Evolutionary conservation across 768 basidiomycete species (phyloP).

Genomic region (Amanita pallidorosea): DNA sequence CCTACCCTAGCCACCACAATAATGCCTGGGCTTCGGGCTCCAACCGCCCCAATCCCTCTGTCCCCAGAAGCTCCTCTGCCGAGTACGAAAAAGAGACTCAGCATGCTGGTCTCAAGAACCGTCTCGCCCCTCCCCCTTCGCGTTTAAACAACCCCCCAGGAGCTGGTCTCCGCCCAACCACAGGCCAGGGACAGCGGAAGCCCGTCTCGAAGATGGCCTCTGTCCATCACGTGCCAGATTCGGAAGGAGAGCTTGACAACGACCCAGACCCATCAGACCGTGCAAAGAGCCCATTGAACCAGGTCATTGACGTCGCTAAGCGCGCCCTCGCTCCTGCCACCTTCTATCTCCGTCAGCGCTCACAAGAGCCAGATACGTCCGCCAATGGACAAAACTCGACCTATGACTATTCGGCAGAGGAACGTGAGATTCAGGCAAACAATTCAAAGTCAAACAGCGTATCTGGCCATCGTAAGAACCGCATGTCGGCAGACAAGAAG

Average conservation of each 20-base stretch:
- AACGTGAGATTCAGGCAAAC: conserved; percentile 44
- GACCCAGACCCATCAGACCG: conserved; percentile 26
- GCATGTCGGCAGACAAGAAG: conserved; percentile 71
- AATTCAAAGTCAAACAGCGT: conserved; percentile 16
- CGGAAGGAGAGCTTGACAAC: conserved; percentile 44
- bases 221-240: conserved; percentile 53
- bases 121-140: conserved; percentile 54
- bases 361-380: conserved; percentile 41
- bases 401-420: conserved; percentile 75
- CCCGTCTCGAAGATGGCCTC: conserved; percentile 48
- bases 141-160: conserved; percentile 20
- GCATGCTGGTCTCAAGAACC: conserved; percentile 34
- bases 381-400: conserved; percentile 34
- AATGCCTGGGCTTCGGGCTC: conserved; percentile 56
- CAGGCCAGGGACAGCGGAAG: conserved; percentile 22
- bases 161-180: conserved; percentile 12
- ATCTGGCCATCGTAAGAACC: conserved; percentile 35
- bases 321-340: conserved; percentile 43
- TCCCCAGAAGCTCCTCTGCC: conserved; percentile 69
- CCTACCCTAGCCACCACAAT: conserved; percentile 38
- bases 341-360: conserved; percentile 56
- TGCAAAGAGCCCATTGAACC: conserved; percentile 61
- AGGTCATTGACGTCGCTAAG: conserved; percentile 44
- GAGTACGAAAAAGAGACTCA: conserved; percentile 67
- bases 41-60: conserved; percentile 29